Evolutionary conservation across 2,329 filamentous ascomycete species (phyloP).

Genomic region (Fusarium subtropicale): DNA sequence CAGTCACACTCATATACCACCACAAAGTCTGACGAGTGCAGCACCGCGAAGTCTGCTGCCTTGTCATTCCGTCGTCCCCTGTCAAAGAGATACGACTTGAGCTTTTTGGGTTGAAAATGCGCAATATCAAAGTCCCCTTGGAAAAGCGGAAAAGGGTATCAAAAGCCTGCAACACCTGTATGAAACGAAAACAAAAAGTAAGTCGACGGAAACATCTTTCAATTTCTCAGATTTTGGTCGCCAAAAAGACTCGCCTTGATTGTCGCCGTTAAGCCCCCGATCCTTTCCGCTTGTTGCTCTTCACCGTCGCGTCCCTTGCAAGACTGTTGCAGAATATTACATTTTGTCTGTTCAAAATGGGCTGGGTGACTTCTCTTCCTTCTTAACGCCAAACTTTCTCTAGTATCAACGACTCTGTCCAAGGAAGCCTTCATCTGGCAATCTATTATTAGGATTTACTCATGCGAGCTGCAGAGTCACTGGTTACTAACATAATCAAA

Average conservation of each 20-base stretch:
- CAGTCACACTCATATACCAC: background rate
- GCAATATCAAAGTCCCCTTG: conserved; percentile 65
- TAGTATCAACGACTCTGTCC: background rate
- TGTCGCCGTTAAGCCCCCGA: background rate
- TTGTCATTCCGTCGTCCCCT: background rate
- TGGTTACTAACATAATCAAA: conserved; percentile 5
- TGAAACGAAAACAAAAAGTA: conserved; percentile 75
- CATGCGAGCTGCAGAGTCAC: background rate
- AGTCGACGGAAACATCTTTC: conserved; percentile 42
- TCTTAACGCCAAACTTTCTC: background rate
- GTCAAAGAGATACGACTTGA: background rate
- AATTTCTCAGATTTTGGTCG: background rate
- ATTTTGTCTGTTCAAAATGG: background rate
- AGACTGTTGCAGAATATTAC: background rate
- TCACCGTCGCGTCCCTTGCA: background rate
- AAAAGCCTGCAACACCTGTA: conserved; percentile 73
- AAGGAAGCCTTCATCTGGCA: no score
- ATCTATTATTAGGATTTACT: background rate
- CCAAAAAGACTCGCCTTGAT: background rate
- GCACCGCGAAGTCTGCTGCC: background rate
- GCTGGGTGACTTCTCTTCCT: background rate
- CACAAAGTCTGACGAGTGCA: background rate
- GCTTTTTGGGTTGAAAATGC: conserved; percentile 53
- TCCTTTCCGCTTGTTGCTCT: background rate
- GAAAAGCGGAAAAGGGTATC: conserved; percentile 72